Base-by-base conservation (phyloP, 352 stramenopile species). In the Pythium brachiatum region DNA sequence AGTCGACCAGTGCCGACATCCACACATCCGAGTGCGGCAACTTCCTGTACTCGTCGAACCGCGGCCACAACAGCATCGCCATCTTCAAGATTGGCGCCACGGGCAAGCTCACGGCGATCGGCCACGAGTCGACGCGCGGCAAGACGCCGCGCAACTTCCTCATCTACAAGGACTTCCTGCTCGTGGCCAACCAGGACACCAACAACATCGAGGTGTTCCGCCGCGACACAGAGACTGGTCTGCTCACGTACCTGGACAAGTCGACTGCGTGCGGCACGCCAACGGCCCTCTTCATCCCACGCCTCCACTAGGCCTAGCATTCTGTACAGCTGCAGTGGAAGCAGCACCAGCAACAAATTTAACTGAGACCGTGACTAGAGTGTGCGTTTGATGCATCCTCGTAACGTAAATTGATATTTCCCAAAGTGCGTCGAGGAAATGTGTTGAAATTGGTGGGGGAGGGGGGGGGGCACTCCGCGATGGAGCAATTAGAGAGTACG, bases 1-100 rank as follows among this genome's bases (percentile, higher is more conserved):
- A 11, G 46, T 72, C 58, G 6, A 57, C 62, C 2, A 74, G 67
- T 27, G 77, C 77, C 23, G 80, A 86, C 38, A 84, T 89, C 60
- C 68, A 86, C 54, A 44, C 85, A 20, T 86, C 80, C 2, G 70
- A 58, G 20, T 70, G 76, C 62, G 76, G 75, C 53, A 68, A 79
- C 39, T 90, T 86, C 57, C 50, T 89, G 25, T 89, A 86, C 75
- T 72, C 76, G 39, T 88, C 80, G 31, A 89, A 88, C 69, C 81
- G 81, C 39, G 74, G 72, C 25, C 78, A 90, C 56, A 61, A 90
- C 66, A 83, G 73, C 41, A 86, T 88, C 52, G 75, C 78, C 7
- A 83, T 85, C 8, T 90, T 86, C 60, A 50, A 68, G 46, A 67
- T 90, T 57, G 62, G 68, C 20, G 39, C 62, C 31, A 51, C 69